These are phyloP conservation scores for Solanum pimpinellifolium DNA, from an alignment of 257 asterid genomes.

Conservation along the genomic window DNA sequence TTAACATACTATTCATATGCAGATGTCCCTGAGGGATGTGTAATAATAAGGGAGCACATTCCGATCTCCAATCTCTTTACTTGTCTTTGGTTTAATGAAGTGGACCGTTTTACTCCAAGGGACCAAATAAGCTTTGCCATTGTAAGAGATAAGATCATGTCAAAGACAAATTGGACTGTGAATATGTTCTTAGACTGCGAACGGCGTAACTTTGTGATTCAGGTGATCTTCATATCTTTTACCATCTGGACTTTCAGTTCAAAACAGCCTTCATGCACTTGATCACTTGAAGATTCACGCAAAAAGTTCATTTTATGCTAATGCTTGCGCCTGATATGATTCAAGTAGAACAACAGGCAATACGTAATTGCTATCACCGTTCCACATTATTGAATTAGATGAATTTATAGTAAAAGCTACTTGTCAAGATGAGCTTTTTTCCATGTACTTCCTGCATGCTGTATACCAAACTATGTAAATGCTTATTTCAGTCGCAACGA, in stretches of 20 bases:
- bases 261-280: neutral
- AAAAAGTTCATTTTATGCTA: neutral
- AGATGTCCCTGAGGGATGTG: conserved; percentile 99
- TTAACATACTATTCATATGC: neutral
- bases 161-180: conserved; percentile 69
- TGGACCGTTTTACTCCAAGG: conserved; percentile 89
- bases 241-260: neutral
- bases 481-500: neutral
- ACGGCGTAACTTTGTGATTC: conserved; percentile 84
- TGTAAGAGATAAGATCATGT: conserved; percentile 65
- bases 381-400: neutral
- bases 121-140: conserved; percentile 92
- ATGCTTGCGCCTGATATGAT: neutral
- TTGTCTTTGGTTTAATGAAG: conserved; percentile 94
- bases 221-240: conserved; percentile 33
- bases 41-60: conserved; percentile 71
- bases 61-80: conserved; percentile 87
- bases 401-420: neutral
- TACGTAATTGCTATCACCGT: neutral
- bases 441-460: neutral
- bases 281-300: neutral
- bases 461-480: neutral
- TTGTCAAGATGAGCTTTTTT: neutral
- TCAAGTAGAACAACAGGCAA: neutral
- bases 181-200: conserved; percentile 92